A percentile compares a stretch with the other conserved stretches of the same genome.
Conservation (phyloP, 78 protist species). For the slime mould (Dictyostelium discoideum) region dicty_2.7 NC_007088.5:6875501-6876000, state of each 20-base stretch:
- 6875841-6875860: not conserved
- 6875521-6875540: not conserved
- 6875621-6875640: not conserved
- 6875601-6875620: not conserved
- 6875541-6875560: constrained; percentile 17
- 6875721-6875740: not conserved
- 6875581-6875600: constrained; percentile 30
- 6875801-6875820: not conserved
- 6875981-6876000: constrained; percentile 37
- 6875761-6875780: constrained; percentile 6
- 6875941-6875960: constrained; percentile 19
- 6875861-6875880: not conserved
- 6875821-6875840: not conserved
- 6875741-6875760: constrained; percentile 21
- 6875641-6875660: not conserved
- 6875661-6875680: not conserved
- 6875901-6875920: not conserved
- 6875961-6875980: not conserved
- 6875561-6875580: constrained; percentile 15
- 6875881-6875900: not conserved
- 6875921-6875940: constrained; percentile 9
- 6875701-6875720: not conserved
- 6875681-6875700: no score
- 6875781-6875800: not conserved
- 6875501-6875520: not conserved